These are phyloP conservation scores for Phytopythium oedochilum DNA, from an alignment of 352 stramenopile species.

Conservation along the genomic window DNA sequence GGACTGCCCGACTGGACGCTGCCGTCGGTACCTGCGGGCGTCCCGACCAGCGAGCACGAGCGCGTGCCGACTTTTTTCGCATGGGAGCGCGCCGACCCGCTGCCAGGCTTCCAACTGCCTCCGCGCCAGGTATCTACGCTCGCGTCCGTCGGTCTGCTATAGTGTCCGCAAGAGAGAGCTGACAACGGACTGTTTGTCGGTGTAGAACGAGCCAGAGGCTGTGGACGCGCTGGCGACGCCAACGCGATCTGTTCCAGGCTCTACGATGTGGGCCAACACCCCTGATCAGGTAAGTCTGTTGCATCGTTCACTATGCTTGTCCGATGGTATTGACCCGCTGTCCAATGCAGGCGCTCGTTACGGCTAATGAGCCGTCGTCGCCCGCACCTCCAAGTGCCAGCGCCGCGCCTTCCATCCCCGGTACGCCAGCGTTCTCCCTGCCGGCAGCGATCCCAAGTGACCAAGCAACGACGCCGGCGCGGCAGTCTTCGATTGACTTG, in stretches of 20 bases:
- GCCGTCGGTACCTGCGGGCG: constrained; percentile 29
- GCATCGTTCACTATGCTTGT: too few relatives aligned
- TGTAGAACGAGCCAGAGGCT: too few relatives aligned
- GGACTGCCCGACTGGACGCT: constrained; percentile 41
- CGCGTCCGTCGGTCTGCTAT: too few relatives aligned
- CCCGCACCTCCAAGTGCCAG: not conserved
- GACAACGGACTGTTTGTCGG: too few relatives aligned
- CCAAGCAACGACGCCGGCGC: not conserved
- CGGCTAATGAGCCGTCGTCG: not conserved
- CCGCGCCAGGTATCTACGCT: too few relatives aligned
- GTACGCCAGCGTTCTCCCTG: not conserved
- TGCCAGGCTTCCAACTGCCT: not conserved
- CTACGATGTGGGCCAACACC: not conserved
- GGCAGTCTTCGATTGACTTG: not conserved
- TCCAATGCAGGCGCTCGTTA: not conserved
- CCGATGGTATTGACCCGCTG: too few relatives aligned
- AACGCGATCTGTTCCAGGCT: not conserved
- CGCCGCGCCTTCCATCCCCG: not conserved
- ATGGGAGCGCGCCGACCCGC: constrained; percentile 19
- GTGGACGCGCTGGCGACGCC: too few relatives aligned
- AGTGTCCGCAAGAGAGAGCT: too few relatives aligned
- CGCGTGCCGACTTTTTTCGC: constrained; percentile 43
- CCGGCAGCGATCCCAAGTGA: too few relatives aligned
- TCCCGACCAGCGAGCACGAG: constrained; percentile 15
- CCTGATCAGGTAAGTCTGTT: not conserved